Percentiles rank a stretch among this genome's conserved stretches.
Conservation (phyloP, 345 rosid genomes). For the Euphorbia lathyris region DNA sequence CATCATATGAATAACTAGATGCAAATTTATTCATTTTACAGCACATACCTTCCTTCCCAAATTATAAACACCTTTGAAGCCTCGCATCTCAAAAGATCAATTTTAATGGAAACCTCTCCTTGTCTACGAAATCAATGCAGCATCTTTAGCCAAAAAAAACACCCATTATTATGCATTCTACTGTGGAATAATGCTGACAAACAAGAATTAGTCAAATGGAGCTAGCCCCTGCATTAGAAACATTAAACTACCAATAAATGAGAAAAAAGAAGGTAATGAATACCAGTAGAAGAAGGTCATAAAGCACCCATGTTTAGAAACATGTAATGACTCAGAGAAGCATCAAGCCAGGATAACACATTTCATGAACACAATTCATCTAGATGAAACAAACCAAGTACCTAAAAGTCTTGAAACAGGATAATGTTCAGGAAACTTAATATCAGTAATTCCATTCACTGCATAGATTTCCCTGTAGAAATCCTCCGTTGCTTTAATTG, state of each 20-base stretch:
- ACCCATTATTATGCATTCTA: background rate
- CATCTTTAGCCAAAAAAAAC: too few relatives aligned
- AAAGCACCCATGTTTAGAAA: background rate
- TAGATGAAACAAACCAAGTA: conserved; percentile 14
- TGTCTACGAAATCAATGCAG: too few relatives aligned
- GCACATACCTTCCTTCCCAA: conserved; percentile 77
- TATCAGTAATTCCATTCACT: conserved; percentile 54
- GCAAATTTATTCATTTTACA: background rate
- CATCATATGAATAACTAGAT: background rate
- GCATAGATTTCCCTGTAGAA: conserved; percentile 81
- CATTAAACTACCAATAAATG: background rate
- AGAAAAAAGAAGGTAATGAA: background rate
- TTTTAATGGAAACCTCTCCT: too few relatives aligned
- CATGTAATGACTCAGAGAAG: too few relatives aligned
- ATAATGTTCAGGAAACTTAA: conserved; percentile 66
- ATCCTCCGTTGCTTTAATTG: conserved; percentile 88
- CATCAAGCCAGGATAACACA: too few relatives aligned
- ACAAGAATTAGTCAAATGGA: background rate
- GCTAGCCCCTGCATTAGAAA: background rate
- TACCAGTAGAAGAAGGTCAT: background rate
- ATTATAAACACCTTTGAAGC: conserved; percentile 81
- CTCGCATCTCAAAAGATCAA: conserved; percentile 99
- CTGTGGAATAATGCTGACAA: background rate
- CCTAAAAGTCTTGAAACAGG: conserved; percentile 90
- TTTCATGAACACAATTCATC: background rate